These are phyloP conservation scores for Henckelia pumila DNA, from an alignment of 257 asterid genomes.

Conservation along the genomic window DNA sequence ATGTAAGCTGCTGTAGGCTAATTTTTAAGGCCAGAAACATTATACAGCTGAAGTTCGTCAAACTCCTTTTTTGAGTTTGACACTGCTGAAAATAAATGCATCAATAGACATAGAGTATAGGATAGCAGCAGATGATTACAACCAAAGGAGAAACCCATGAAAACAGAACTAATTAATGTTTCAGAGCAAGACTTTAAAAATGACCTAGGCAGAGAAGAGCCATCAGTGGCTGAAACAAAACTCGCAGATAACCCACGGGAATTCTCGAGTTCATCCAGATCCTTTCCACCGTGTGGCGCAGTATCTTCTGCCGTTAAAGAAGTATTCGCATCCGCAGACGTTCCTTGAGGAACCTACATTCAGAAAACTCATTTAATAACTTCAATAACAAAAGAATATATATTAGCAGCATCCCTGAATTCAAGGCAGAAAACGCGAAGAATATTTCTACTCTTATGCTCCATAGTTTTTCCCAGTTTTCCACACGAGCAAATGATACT, in stretches of 20 bases:
- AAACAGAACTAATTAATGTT: neutral
- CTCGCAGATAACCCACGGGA: slow-evolving; percentile 28
- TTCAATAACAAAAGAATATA: slow-evolving; percentile 22
- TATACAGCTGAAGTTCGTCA: neutral
- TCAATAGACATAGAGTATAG: no score
- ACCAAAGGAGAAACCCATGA: neutral
- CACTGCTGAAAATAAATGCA: no score
- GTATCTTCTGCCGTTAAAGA: slow-evolving; percentile 53
- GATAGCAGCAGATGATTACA: neutral
- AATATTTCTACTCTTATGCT: slow-evolving; percentile 10
- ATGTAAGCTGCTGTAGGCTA: neutral
- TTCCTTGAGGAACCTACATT: slow-evolving; percentile 42
- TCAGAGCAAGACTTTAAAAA: neutral
- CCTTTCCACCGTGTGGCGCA: slow-evolving; percentile 35
- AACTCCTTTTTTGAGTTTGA: no score
- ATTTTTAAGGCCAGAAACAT: neutral
- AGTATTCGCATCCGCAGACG: slow-evolving; percentile 37
- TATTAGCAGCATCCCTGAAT: slow-evolving; percentile 28
- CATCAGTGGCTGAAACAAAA: slow-evolving; percentile 42
- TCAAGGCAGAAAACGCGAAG: slow-evolving; percentile 30
- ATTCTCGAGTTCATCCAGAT: slow-evolving; percentile 45
- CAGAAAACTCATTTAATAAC: slow-evolving; percentile 22
- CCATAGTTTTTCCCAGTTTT: neutral
- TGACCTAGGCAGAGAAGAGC: slow-evolving; percentile 65
- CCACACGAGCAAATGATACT: neutral